phyloP scores from a whole-genome alignment of 2,329 filamentous ascomycete species.

The Periconia macrospinosa region DNA sequence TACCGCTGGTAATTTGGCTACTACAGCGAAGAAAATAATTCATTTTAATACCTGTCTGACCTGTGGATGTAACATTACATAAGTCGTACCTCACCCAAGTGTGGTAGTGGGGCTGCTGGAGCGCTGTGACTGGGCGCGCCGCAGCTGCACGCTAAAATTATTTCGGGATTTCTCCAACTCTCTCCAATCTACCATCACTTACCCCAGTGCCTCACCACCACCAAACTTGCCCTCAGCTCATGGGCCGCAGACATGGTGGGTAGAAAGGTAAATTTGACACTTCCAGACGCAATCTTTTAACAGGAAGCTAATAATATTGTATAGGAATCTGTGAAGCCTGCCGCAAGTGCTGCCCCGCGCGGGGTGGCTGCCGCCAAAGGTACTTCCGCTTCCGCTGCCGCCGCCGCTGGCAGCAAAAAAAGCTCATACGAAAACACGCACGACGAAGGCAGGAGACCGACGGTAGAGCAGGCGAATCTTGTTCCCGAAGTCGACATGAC shows the following conservation, averaged over 20 bases:
- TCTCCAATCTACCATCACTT: constrained; percentile 13
- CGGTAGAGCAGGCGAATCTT: constrained; percentile 11
- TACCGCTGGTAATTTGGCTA: too few relatives aligned
- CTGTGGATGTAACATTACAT: too few relatives aligned
- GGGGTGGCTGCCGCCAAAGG: constrained; percentile 28
- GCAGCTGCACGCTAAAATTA: constrained; percentile 25
- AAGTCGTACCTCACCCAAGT: too few relatives aligned
- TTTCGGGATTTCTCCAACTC: constrained; percentile 17
- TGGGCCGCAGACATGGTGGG: constrained; percentile 30
- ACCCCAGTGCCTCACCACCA: constrained; percentile 5
- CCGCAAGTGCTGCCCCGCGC: constrained; percentile 35
- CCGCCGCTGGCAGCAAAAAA: constrained; percentile 6
- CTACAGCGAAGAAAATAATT: too few relatives aligned
- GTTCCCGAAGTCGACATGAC: constrained; percentile 4
- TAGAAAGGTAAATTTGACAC: constrained; percentile 25
- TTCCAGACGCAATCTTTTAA: not conserved
- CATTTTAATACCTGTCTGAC: too few relatives aligned
- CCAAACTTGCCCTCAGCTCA: constrained; percentile 7
- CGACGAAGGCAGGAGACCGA: constrained; percentile 4
- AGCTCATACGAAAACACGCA: not conserved
- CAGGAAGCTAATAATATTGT: constrained; percentile 8
- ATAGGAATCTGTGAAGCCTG: constrained; percentile 30
- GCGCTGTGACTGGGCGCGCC: constrained; percentile 8
- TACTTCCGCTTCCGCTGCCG: constrained; percentile 15
- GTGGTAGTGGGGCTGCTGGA: too few relatives aligned